Percentiles rank a stretch among this genome's conserved stretches.
These are phyloP conservation scores for Chrysopogon serrulatus DNA, from an alignment of 176 grass and related monocot genomes.

Conservation along the genomic window DNA sequence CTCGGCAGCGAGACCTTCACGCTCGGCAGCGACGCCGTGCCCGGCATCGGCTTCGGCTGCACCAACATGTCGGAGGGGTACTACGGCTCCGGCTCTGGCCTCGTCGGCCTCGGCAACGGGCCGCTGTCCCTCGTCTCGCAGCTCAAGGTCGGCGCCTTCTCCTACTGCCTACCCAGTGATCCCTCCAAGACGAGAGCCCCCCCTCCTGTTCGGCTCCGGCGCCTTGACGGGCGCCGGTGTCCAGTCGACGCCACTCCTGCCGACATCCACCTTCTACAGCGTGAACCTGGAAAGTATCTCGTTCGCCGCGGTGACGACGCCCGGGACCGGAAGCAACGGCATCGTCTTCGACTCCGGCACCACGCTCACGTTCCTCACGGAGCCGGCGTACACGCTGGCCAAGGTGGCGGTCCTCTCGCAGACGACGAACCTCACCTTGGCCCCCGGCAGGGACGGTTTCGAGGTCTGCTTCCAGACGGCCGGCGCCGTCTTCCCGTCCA, in stretches of 20 bases:
- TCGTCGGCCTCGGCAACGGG: no score
- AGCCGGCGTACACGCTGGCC: neutral
- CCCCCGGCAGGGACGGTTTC: no score
- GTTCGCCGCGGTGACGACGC: neutral
- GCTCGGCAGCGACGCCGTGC: neutral
- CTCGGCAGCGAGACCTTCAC: neutral
- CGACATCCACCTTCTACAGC: neutral
- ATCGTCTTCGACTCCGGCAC: conserved; percentile 19
- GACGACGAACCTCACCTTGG: no score
- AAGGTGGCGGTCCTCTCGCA: neutral
- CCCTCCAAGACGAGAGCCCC: neutral
- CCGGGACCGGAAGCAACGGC: neutral
- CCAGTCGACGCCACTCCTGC: neutral
- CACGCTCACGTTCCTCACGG: neutral
- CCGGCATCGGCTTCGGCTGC: neutral
- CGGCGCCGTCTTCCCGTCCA: neutral
- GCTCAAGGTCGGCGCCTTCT: neutral
- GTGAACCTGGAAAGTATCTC: conserved; percentile 1
- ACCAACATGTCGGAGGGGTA: neutral
- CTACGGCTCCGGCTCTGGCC: no score
- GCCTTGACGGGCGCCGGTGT: neutral
- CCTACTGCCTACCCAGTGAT: neutral
- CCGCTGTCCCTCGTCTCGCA: no score
- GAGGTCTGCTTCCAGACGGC: no score
- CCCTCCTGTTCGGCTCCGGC: neutral